Percentiles rank a stretch among this genome's conserved stretches.
phyloP scores from a whole-genome alignment of 2,329 filamentous ascomycete species.

The Uncinocarpus reesii region DNA sequence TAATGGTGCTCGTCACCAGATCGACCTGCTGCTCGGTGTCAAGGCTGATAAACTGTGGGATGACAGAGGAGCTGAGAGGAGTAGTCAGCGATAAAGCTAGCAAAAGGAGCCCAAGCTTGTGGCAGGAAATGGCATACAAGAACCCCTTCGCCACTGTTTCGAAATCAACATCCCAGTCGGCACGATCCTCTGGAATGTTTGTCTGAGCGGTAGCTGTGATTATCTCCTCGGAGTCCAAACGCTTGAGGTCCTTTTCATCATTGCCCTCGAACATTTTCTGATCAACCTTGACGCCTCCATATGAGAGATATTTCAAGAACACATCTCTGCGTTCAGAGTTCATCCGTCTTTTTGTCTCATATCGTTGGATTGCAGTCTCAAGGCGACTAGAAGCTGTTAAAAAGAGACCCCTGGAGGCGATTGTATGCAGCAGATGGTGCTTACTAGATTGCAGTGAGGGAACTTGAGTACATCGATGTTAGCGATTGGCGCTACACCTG shows the following conservation, averaged over 20 bases:
- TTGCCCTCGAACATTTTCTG: constrained; percentile 54
- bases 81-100: constrained; percentile 12
- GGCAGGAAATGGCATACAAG: constrained; percentile 45
- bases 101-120: background rate
- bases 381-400: constrained; percentile 52
- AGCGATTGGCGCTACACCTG: constrained; percentile 11
- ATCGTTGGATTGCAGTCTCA: constrained; percentile 74
- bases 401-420: background rate
- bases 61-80: constrained; percentile 43
- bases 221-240: constrained; percentile 54
- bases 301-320: constrained; percentile 70
- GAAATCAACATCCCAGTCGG: constrained; percentile 73
- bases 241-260: constrained; percentile 51
- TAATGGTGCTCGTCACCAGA: constrained; percentile 57
- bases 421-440: constrained; percentile 15
- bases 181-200: constrained; percentile 41
- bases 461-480: constrained; percentile 27
- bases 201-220: constrained; percentile 50
- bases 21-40: constrained; percentile 45
- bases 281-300: constrained; percentile 65
- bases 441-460: constrained; percentile 50
- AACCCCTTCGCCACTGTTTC: constrained; percentile 65
- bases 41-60: constrained; percentile 48
- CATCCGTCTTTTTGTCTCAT: constrained; percentile 64
- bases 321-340: constrained; percentile 50